Evolutionary conservation across 495 filamentous ascomycete genomes (phyloP), one percentile per base, ranked within the genome.

Genomic region (Talaromyces wortmannii): DNA sequence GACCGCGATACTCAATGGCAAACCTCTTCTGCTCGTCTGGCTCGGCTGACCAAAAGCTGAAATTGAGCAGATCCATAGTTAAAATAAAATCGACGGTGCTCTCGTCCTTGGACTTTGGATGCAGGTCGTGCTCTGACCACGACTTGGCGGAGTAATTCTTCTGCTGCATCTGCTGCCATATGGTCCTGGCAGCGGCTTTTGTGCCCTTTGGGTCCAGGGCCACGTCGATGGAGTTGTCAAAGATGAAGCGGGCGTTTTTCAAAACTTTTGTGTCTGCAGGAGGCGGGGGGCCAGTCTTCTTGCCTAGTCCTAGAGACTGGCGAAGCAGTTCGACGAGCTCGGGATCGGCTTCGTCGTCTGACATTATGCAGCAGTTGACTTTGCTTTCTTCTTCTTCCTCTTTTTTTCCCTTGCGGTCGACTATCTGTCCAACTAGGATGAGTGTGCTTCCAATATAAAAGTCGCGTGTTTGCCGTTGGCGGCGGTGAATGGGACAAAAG

Each of bases 51-150:
- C 92, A 98, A 69, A 98, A 98, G 31, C 84, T 91, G 62, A 97
- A 98, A 66, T 98, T 98, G 53, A 98, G 74, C 12, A 98, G 67
- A 64, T 98, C 94, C 90, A 97, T 95, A 12, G 88, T 88, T 67
- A 98, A 97, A 48, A 98, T 91, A 63, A 97, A 97, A 57, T 90
- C 83, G 10, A 96, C 82, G 0, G 89, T 89, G 40, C 70, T 81
- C 61, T 88, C 85, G 62, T 94, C 82, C 55, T 88, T 88, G 10
- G 79, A 57, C 59, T 91, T 83, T 10, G 94, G 94, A 63, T 98
- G 94, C n/a, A 97, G 72, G 59, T 92, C 89, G 68, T 96, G 92
- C 54, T 84, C 75, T 6, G 89, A 84, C 94, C 94, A 98, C 5
- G 80, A 86, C 52, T 84, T 82, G 0, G 89, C 89, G 7, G 87